phyloP scores from a whole-genome alignment of 805 yeast genomes.

The Ascoidea tarda region DNA sequence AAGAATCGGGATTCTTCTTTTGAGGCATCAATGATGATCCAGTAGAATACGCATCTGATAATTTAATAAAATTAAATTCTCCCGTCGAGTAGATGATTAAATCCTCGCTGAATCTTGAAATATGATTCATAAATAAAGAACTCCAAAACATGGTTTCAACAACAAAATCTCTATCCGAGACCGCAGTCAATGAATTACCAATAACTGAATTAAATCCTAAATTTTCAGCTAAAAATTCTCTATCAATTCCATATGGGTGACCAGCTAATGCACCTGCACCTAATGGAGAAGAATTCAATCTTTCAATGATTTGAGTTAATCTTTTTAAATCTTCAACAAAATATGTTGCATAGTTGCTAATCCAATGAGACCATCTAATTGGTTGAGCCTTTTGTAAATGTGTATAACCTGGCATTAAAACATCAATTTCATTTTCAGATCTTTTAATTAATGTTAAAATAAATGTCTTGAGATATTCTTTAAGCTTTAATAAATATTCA shows the following conservation, averaged over 20 bases:
- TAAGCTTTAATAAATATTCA: slow-evolving; percentile 52
- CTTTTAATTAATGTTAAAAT: slow-evolving; percentile 57
- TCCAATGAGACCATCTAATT: slow-evolving; percentile 99
- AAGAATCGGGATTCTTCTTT: slow-evolving; percentile 94
- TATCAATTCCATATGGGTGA: slow-evolving; percentile 97
- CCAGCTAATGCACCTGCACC: slow-evolving; percentile 99
- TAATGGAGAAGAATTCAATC: slow-evolving; percentile 81
- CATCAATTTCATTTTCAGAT: slow-evolving; percentile 77
- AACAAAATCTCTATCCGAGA: slow-evolving; percentile 93
- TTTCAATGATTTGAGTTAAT: slow-evolving; percentile 60
- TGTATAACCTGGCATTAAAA: slow-evolving; percentile 97
- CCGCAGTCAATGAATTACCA: slow-evolving; percentile 95
- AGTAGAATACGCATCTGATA: slow-evolving; percentile 96
- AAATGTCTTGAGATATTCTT: slow-evolving; percentile 41
- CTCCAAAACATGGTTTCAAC: slow-evolving; percentile 95
- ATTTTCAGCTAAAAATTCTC: slow-evolving; percentile 73
- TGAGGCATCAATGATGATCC: slow-evolving; percentile 99
- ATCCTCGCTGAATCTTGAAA: slow-evolving; percentile 90
- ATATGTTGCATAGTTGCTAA: slow-evolving; percentile 88
- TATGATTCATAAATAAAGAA: slow-evolving; percentile 86
- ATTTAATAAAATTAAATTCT: slow-evolving; percentile 86
- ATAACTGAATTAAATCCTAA: slow-evolving; percentile 76
- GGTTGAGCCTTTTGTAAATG: slow-evolving; percentile 99
- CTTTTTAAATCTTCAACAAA: slow-evolving; percentile 84
- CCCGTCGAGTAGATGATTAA: slow-evolving; percentile 92